These are phyloP conservation scores for Fusarium longipes DNA, from an alignment of 2,329 filamentous ascomycete species.

Conservation along the genomic window DNA sequence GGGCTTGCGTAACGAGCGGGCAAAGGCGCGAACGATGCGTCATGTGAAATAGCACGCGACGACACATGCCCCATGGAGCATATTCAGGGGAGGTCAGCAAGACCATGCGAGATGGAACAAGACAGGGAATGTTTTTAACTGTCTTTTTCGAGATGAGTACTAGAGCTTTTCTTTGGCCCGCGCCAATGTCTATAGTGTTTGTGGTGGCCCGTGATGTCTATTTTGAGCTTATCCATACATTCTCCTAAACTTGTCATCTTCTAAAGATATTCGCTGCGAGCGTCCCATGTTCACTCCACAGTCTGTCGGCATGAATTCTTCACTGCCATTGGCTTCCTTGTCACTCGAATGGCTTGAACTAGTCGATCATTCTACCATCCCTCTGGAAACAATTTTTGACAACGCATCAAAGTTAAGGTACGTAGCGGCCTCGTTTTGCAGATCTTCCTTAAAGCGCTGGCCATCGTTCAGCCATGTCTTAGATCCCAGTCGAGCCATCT, in stretches of 20 bases:
- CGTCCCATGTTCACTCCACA: constrained; percentile 1
- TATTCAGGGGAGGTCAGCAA: background rate
- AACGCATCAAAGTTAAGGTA: constrained; percentile 26
- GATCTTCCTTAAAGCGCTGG: background rate
- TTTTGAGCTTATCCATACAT: background rate
- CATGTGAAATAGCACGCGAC: constrained; percentile 36
- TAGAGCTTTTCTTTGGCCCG: background rate
- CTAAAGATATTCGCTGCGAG: background rate
- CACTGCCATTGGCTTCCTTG: constrained; percentile 13
- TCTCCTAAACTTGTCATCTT: background rate
- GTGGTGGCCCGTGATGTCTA: background rate
- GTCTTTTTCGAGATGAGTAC: background rate
- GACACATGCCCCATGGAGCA: background rate
- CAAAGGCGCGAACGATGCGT: constrained; percentile 21
- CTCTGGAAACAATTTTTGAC: constrained; percentile 9
- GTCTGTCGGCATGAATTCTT: background rate
- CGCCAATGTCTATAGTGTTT: background rate
- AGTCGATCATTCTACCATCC: constrained; percentile 30
- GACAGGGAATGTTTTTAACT: background rate
- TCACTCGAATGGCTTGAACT: background rate
- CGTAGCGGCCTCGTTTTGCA: background rate
- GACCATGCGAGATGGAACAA: background rate
- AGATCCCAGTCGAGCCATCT: constrained; percentile 15
- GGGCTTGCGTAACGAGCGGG: constrained; percentile 21
- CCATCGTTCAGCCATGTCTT: constrained; percentile 12